phyloP scores from a whole-genome alignment of 805 yeast species.

The Jamesozyma spencerorum region DNA sequence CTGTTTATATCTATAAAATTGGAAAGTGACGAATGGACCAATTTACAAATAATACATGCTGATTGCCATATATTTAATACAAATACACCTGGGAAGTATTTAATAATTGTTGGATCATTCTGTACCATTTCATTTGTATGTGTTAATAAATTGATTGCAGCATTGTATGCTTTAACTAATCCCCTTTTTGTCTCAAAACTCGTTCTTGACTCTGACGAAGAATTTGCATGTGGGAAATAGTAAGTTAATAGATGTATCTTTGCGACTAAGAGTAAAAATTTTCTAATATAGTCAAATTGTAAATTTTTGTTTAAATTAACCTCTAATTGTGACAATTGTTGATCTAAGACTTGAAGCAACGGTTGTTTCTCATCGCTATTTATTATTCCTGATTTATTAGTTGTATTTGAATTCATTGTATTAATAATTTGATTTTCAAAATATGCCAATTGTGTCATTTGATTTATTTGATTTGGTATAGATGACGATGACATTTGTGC shows the following conservation, averaged over 20 bases:
- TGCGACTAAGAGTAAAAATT: slow-evolving; percentile 59
- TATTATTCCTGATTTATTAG: slow-evolving; percentile 56
- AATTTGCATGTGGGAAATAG: slow-evolving; percentile 52
- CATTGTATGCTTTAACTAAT: slow-evolving; percentile 66
- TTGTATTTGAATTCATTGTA: slow-evolving; percentile 61
- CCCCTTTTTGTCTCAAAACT: slow-evolving; percentile 61
- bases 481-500: background rate
- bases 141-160: slow-evolving; percentile 60
- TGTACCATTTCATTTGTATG: slow-evolving; percentile 58
- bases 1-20: slow-evolving; percentile 56
- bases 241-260: slow-evolving; percentile 78
- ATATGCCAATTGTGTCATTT: slow-evolving; percentile 73
- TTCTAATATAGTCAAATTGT: slow-evolving; percentile 54
- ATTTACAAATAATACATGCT: slow-evolving; percentile 69
- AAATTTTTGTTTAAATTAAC: slow-evolving; percentile 35
- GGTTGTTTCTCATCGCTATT: slow-evolving; percentile 68
- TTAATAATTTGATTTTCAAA: slow-evolving; percentile 80
- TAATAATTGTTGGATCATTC: slow-evolving; percentile 53
- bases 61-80: slow-evolving; percentile 87
- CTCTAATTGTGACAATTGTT: slow-evolving; percentile 72
- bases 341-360: slow-evolving; percentile 55
- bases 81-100: slow-evolving; percentile 75
- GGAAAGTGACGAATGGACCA: slow-evolving; percentile 66
- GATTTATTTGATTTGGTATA: slow-evolving; percentile 56
- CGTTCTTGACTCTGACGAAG: slow-evolving; percentile 10